Conservation (phyloP, 2,329 filamentous ascomycete species). For the Nigrograna mackinnonii region DNA sequence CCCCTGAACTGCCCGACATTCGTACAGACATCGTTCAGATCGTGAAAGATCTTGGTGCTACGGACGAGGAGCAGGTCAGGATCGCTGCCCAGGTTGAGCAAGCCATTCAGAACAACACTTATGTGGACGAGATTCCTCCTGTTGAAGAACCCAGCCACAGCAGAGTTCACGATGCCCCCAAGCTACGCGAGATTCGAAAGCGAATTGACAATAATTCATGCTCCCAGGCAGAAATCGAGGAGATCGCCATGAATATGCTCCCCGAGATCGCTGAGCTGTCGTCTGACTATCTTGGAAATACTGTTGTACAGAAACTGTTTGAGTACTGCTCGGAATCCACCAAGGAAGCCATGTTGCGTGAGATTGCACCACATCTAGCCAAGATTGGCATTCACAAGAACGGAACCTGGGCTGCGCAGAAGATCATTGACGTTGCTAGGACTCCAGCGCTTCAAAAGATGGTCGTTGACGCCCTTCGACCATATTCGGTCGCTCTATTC, state of each 20-base stretch:
- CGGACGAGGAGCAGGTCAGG: constrained; percentile 72
- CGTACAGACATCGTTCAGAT: constrained; percentile 83
- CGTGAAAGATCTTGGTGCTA: constrained; percentile 84
- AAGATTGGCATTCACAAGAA: constrained; percentile 99
- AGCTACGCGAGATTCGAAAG: constrained; percentile 94
- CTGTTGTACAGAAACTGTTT: constrained; percentile 98
- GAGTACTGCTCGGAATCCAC: constrained; percentile 91
- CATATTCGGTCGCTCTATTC: constrained; percentile 89
- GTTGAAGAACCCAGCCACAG: constrained; percentile 87
- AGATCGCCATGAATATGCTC: constrained; percentile 90
- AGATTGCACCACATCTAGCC: constrained; percentile 88
- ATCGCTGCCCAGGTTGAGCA: constrained; percentile 76
- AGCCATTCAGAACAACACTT: constrained; percentile 74
- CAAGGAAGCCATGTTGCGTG: constrained; percentile 86
- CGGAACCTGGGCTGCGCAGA: constrained; percentile 98
- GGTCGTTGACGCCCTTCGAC: constrained; percentile 81
- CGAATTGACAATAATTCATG: constrained; percentile 94
- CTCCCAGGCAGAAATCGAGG: constrained; percentile 85
- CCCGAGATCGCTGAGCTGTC: constrained; percentile 94
- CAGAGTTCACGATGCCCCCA: constrained; percentile 88
- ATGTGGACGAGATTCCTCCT: constrained; percentile 82
- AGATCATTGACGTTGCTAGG: constrained; percentile 97
- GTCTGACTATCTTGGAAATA: constrained; percentile 97
- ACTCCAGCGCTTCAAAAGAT: constrained; percentile 78
- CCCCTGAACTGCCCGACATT: constrained; percentile 76